Percentiles rank a stretch among this genome's conserved stretches.
Evolutionary conservation across 2,329 filamentous ascomycete species (phyloP).

Genomic region (Cladosporium sp.): DNA sequence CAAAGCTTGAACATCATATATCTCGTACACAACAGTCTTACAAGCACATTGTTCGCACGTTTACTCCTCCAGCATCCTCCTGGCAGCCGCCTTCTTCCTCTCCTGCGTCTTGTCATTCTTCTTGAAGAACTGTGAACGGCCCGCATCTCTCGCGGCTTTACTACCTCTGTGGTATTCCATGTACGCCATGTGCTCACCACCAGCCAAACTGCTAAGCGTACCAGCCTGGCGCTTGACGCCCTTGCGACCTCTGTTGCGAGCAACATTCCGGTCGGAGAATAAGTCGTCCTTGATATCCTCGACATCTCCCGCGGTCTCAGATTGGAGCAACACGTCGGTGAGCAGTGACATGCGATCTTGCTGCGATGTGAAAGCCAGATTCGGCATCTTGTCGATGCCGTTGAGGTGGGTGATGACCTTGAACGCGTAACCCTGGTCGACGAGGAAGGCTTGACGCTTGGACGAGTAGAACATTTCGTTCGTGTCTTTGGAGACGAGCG

Average conservation of each 20-base stretch:
- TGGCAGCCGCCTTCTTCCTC: conserved; percentile 26
- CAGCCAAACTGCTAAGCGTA: conserved; percentile 77
- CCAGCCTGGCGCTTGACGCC: conserved; percentile 76
- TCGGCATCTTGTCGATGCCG: conserved; percentile 79
- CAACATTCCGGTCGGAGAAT: conserved; percentile 54
- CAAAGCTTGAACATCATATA: not conserved
- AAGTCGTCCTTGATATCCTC: conserved; percentile 68
- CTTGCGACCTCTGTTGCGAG: conserved; percentile 37
- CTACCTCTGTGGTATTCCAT: conserved; percentile 43
- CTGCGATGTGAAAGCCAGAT: conserved; percentile 74
- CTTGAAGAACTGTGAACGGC: conserved; percentile 43
- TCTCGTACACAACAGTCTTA: not conserved
- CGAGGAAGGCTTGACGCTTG: conserved; percentile 92
- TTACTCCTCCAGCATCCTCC: conserved; percentile 1
- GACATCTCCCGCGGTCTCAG: conserved; percentile 67
- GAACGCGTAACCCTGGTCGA: conserved; percentile 98
- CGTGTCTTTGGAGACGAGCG: conserved; percentile 92
- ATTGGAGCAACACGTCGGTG: conserved; percentile 83
- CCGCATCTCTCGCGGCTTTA: conserved; percentile 44
- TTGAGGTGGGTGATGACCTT: conserved; percentile 96
- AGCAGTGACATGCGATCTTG: conserved; percentile 80
- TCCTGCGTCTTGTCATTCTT: conserved; percentile 36
- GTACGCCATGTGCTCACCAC: conserved; percentile 95
- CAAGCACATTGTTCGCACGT: not conserved
- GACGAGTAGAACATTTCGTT: conserved; percentile 98